Conservation (phyloP, 2,329 filamentous ascomycete genomes). For the Chrysosphaeria jannelii region DNA sequence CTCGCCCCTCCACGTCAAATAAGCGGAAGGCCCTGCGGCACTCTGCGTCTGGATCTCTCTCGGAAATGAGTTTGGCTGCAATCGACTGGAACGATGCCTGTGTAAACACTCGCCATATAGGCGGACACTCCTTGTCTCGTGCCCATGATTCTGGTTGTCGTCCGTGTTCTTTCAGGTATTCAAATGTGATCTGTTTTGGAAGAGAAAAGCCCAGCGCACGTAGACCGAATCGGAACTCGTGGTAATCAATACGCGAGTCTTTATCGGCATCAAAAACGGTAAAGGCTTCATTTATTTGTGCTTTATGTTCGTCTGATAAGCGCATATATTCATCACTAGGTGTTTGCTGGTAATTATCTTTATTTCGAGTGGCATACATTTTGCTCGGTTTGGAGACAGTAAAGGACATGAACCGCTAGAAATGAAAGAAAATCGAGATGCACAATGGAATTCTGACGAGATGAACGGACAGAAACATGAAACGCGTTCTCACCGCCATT, state of each 20-base stretch:
- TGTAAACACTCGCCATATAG: slow-evolving; percentile 39
- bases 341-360: slow-evolving; percentile 8
- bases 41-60: slow-evolving; percentile 69
- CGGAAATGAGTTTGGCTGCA: slow-evolving; percentile 51
- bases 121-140: slow-evolving; percentile 21
- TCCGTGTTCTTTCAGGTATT: slow-evolving; percentile 55
- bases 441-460: too few relatives aligned
- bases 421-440: too few relatives aligned
- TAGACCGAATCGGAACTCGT: slow-evolving; percentile 89
- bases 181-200: slow-evolving; percentile 57
- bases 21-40: slow-evolving; percentile 73
- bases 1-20: slow-evolving; percentile 82
- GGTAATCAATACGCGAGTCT: slow-evolving; percentile 81
- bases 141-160: slow-evolving; percentile 32
- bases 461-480: too few relatives aligned
- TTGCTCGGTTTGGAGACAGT: too few relatives aligned
- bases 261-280: slow-evolving; percentile 91
- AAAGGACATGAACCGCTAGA: too few relatives aligned
- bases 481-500: too few relatives aligned
- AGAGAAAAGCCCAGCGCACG: slow-evolving; percentile 87
- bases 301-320: slow-evolving; percentile 62
- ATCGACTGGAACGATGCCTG: slow-evolving; percentile 44
- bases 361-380: too few relatives aligned
- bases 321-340: slow-evolving; percentile 10
- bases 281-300: slow-evolving; percentile 77